Conservation (phyloP, 805 yeast species). For the Saccharomycopsis babjevae region DNA sequence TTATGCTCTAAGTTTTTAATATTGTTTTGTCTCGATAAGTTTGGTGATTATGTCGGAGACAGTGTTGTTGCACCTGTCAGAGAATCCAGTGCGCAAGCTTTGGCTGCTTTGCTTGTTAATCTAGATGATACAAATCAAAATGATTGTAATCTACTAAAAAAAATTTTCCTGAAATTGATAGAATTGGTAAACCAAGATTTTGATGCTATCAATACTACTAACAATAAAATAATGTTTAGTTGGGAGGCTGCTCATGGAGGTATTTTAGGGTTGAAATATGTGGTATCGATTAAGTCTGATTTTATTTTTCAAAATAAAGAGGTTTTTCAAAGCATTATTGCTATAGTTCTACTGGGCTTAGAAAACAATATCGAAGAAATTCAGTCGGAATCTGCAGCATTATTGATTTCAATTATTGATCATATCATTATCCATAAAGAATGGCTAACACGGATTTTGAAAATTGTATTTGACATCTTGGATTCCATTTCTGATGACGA, state of each 20-base stretch:
- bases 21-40: slow-evolving; percentile 83
- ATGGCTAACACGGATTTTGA: slow-evolving; percentile 24
- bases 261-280: slow-evolving; percentile 81
- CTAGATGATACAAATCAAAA: slow-evolving; percentile 35
- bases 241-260: slow-evolving; percentile 99
- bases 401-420: slow-evolving; percentile 62
- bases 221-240: slow-evolving; percentile 37
- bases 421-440: slow-evolving; percentile 28
- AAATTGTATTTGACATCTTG: slow-evolving; percentile 85
- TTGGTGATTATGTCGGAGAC: slow-evolving; percentile 95
- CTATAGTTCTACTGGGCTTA: slow-evolving; percentile 81
- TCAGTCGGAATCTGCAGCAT: slow-evolving; percentile 93
- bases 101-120: slow-evolving; percentile 82
- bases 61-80: slow-evolving; percentile 98
- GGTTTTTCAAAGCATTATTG: slow-evolving; percentile 58
- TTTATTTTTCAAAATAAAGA: slow-evolving; percentile 48
- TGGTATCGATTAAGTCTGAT: slow-evolving; percentile 82
- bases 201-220: slow-evolving; percentile 25
- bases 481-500: slow-evolving; percentile 75
- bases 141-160: slow-evolving; percentile 35
- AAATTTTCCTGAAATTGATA: slow-evolving; percentile 56
- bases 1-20: slow-evolving; percentile 77
- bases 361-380: slow-evolving; percentile 84
- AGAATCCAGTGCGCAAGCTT: slow-evolving; percentile 90
- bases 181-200: slow-evolving; percentile 59